Conservation (phyloP, 2,329 filamentous ascomycete genomes). For the Exophiala viscosa region DNA sequence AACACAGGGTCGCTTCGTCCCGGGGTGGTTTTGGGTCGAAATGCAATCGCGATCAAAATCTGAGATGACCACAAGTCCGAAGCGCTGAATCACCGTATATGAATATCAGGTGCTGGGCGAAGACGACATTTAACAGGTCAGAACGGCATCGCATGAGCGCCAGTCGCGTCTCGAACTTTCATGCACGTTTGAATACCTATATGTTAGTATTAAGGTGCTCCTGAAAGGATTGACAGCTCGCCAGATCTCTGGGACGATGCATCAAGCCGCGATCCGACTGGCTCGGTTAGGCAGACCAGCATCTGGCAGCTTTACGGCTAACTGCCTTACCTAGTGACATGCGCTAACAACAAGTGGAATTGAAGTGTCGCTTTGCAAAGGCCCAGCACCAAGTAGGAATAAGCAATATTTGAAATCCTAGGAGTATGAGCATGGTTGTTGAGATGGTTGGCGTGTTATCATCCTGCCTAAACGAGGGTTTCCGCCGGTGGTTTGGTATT, state of each 20-base stretch:
- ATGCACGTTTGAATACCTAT: not conserved
- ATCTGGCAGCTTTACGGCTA: not conserved
- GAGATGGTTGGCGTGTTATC: not conserved
- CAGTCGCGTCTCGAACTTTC: not conserved
- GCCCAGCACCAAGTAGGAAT: too few species aligned
- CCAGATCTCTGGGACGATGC: slow-evolving; percentile 22
- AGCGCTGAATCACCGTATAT: too few species aligned
- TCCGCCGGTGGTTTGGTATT: slow-evolving; percentile 1
- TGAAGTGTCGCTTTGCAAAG: too few species aligned
- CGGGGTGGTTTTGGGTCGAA: too few species aligned
- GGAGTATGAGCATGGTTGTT: not conserved
- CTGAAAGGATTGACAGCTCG: slow-evolving; percentile 9
- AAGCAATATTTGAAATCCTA: too few species aligned
- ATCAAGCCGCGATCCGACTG: slow-evolving; percentile 22
- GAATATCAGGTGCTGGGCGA: too few species aligned
- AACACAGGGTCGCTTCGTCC: not conserved
- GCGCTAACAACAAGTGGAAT: too few species aligned
- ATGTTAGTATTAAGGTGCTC: not conserved
- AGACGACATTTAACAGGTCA: too few species aligned
- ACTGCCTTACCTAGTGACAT: too few species aligned
- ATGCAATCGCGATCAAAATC: too few species aligned
- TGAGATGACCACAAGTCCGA: too few species aligned
- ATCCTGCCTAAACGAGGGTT: not conserved
- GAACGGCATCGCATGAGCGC: too few species aligned
- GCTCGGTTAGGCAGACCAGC: slow-evolving; percentile 10